phyloP scores from a whole-genome alignment of 257 asterid genomes.

The Galeopsis tetrahit region DNA sequence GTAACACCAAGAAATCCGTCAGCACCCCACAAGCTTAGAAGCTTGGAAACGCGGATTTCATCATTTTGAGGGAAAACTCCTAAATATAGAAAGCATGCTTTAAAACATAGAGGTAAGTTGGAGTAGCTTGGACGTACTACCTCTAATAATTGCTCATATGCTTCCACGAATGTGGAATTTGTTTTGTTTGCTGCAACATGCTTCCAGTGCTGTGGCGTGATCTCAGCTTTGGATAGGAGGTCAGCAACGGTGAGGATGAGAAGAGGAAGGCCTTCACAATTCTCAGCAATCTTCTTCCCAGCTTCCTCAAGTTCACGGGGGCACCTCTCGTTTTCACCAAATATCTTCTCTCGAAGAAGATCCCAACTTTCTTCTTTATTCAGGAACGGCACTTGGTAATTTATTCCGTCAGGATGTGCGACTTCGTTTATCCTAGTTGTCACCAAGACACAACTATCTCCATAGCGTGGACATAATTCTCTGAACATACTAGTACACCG shows the following conservation, averaged over 20 bases:
- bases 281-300: background rate
- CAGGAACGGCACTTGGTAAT: background rate
- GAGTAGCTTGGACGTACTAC: conserved; percentile 24
- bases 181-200: background rate
- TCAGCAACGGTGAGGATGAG: background rate
- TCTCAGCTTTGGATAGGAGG: background rate
- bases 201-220: background rate
- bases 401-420: no score
- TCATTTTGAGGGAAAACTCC: conserved; percentile 1
- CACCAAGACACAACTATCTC: no score
- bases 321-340: background rate
- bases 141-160: background rate
- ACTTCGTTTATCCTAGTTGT: no score
- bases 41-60: conserved; percentile 6
- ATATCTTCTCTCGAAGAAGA: background rate
- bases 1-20: conserved; percentile 25
- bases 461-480: no score
- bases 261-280: conserved; percentile 29
- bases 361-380: background rate
- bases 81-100: conserved; percentile 18
- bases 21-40: conserved; percentile 8
- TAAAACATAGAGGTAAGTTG: conserved; percentile 26
- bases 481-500: no score
- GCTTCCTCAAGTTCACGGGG: background rate
- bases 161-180: background rate